Evolutionary conservation across 495 filamentous ascomycete species (phyloP).

Genomic region (Penicillium longicatenatum): DNA sequence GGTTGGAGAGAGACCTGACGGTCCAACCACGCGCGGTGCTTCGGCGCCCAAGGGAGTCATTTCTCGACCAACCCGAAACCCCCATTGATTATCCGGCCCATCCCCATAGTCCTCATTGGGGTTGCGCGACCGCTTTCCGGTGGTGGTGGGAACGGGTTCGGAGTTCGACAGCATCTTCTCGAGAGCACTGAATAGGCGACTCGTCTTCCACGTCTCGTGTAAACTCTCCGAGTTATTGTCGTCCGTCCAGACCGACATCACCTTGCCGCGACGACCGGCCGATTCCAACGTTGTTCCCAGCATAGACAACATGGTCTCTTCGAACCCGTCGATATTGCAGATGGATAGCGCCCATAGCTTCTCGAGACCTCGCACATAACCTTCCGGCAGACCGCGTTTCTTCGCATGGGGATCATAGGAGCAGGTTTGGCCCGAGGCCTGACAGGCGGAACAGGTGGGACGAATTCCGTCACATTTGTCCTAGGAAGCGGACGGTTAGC

Average conservation of each 20-base stretch:
- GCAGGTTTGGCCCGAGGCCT: constrained; percentile 59
- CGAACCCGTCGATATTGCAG: constrained; percentile 51
- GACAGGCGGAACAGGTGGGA: constrained; percentile 66
- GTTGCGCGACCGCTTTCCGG: constrained; percentile 44
- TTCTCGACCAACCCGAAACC: constrained; percentile 37
- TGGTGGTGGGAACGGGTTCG: constrained; percentile 20
- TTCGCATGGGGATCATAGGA: constrained; percentile 70
- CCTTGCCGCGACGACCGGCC: constrained; percentile 28
- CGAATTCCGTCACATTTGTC: constrained; percentile 71
- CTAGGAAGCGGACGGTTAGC: constrained; percentile 13
- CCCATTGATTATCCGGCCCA: constrained; percentile 32
- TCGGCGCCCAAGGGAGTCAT: constrained; percentile 32
- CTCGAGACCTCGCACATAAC: constrained; percentile 49
- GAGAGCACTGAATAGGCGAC: constrained; percentile 53
- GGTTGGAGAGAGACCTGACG: constrained; percentile 25
- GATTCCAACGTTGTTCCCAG: constrained; percentile 43
- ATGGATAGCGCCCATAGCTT: constrained; percentile 50
- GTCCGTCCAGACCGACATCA: constrained; percentile 53
- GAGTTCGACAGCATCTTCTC: constrained; percentile 55
- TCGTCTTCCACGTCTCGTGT: constrained; percentile 60
- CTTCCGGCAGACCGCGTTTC: constrained; percentile 61
- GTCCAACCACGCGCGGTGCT: constrained; percentile 36
- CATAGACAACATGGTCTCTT: constrained; percentile 49
- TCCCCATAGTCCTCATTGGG: constrained; percentile 28
- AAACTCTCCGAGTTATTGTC: constrained; percentile 52